Base-by-base conservation (phyloP, 352 stramenopile species). In the Peronospora belbahrii region DNA sequence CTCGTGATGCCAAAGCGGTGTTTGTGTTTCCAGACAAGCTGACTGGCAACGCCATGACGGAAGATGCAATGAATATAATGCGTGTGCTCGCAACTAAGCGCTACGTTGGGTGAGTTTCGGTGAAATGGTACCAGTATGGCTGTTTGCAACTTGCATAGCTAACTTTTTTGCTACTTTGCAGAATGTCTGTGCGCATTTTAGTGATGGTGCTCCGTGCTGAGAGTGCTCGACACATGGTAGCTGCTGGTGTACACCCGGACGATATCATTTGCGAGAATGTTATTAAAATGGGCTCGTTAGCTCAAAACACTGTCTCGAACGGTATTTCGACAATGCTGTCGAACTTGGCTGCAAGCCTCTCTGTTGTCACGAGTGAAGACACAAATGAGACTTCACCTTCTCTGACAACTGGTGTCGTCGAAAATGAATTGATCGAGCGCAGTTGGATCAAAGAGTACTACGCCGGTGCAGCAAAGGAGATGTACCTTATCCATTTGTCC, bases 21-120 rank as follows among this genome's bases (percentile, higher is more conserved):
- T 92, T 94, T 39, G 70, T 94, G 30, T 87, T 94, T 50, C 83
- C 85, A 5, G 74, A 93, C 44, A 92, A 90, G 25, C 65, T 89
- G 2, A 82, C 81, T 3, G 62, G 73, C 10, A 74, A 93, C 32
- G 63, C 78, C 23, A 60, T 57, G 2, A 78, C 76, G 17, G 81
- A 93, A 69, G 81, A 93, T 51, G 73, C 81, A 7, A 67, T 80
- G 42, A 93, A 93, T 45, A 88, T 90, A 39, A 90, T 94, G 78
- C 70, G 78, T 9, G 78, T 90, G 0, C 66, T 93, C 0, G 58
- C 81, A 3, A 74, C 65, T 0, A 82, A 82, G 42, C 75, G 78
- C 37, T 85, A 76, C 43, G 83, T 79, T 38, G 78, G 80, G 80
- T 88, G 52, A 50, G 58, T 53, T 0, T 24, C 6, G 2, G 15